phyloP scores from a whole-genome alignment of 345 rosid genomes.

The Noccaea bulbosa region DNA sequence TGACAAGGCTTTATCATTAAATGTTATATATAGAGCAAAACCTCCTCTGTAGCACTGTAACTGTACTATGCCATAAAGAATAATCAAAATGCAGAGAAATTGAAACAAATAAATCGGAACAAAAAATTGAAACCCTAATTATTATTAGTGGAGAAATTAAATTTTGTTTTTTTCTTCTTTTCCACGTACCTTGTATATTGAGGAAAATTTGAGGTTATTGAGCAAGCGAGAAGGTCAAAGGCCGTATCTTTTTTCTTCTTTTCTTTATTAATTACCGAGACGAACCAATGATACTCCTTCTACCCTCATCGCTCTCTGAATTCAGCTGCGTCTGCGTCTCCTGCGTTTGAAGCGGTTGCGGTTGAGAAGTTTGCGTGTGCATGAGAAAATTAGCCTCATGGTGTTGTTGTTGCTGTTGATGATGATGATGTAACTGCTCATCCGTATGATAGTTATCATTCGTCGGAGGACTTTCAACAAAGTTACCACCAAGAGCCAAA shows the following conservation, averaged over 20 bases:
- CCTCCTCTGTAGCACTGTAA: conserved; percentile 23
- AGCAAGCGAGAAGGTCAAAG: conserved; percentile 37
- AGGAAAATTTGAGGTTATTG: conserved; percentile 4
- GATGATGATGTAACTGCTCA: conserved; percentile 50
- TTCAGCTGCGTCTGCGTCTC: conserved; percentile 51
- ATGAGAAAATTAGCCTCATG: conserved; percentile 37
- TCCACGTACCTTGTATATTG: conserved; percentile 23
- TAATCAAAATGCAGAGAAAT: conserved; percentile 35
- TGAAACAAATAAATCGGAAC: neutral
- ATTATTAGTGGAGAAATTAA: neutral
- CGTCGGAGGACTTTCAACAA: conserved; percentile 37
- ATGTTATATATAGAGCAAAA: conserved; percentile 33
- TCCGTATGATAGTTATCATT: conserved; percentile 47
- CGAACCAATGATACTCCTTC: conserved; percentile 35
- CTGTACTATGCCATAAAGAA: conserved; percentile 31
- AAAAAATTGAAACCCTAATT: conserved; percentile 23
- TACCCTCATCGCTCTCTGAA: conserved; percentile 58
- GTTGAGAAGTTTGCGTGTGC: conserved; percentile 43
- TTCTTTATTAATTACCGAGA: conserved; percentile 43
- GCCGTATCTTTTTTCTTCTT: conserved; percentile 1
- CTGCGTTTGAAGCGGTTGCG: conserved; percentile 42
- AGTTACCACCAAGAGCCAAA: conserved; percentile 53
- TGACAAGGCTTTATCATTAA: conserved; percentile 44
- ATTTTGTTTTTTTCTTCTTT: neutral
- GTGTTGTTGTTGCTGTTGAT: conserved; percentile 20